Conservation (phyloP, 1,139 yeast genomes). For the Hanseniaspora gamundiae region DNA sequence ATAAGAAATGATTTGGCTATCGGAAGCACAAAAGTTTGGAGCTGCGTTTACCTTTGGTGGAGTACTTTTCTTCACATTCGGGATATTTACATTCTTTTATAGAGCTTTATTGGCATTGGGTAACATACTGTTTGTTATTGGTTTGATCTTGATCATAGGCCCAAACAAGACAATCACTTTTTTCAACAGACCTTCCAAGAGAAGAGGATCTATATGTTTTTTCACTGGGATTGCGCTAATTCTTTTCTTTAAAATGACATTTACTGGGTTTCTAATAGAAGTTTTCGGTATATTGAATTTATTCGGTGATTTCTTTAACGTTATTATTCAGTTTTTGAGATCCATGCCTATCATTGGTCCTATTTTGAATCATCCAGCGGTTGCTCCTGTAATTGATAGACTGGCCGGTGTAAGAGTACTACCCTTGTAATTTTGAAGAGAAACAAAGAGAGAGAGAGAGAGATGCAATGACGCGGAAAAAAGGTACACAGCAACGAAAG, state of each 20-base stretch:
- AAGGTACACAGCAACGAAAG: background rate
- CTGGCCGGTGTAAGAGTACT: conserved; percentile 52
- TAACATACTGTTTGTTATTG: conserved; percentile 66
- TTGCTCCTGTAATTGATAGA: conserved; percentile 68
- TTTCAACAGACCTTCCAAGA: conserved; percentile 75
- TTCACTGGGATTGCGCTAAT: conserved; percentile 63
- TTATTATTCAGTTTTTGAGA: conserved; percentile 78
- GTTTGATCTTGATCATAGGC: conserved; percentile 77
- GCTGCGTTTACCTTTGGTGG: conserved; percentile 91
- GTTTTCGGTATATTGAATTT: conserved; percentile 77
- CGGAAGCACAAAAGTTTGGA: conserved; percentile 80
- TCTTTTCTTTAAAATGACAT: conserved; percentile 54
- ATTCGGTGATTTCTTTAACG: conserved; percentile 87
- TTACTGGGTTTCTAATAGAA: conserved; percentile 76
- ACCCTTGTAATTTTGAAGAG: conserved; percentile 34
- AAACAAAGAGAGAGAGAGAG: background rate
- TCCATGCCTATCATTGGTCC: conserved; percentile 87
- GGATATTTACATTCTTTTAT: conserved; percentile 79
- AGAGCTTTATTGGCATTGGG: conserved; percentile 84
- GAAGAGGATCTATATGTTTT: conserved; percentile 78
- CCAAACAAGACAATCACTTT: conserved; percentile 60
- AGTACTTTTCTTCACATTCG: conserved; percentile 64
- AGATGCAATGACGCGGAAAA: background rate
- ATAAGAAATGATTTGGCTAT: conserved; percentile 52
- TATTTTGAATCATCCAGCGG: conserved; percentile 60